A percentile compares a stretch with the other conserved stretches of the same genome.
Conservation (phyloP, 2,329 filamentous ascomycete species). For the Alternaria panax region DNA sequence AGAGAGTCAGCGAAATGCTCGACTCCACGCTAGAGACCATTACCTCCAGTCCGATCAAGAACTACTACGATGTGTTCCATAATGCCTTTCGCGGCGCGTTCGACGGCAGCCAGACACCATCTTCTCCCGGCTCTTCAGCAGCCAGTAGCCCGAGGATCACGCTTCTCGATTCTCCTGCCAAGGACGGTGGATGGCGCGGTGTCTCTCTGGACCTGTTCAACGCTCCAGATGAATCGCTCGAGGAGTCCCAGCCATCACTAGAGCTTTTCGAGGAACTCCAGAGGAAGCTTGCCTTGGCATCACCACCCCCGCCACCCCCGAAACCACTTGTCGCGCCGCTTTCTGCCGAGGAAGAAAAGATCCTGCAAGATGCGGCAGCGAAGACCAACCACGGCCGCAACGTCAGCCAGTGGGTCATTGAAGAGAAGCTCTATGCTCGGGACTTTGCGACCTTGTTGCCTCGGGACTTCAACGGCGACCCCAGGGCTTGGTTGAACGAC, state of each 20-base stretch:
- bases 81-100: conserved; percentile 10
- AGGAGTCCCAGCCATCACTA: conserved; percentile 28
- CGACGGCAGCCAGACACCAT: not conserved
- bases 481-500: conserved; percentile 76
- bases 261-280: conserved; percentile 32
- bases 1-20: conserved; percentile 32
- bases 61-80: conserved; percentile 13
- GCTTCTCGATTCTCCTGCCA: not conserved
- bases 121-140: not conserved
- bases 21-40: conserved; percentile 32
- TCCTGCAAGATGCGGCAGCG: conserved; percentile 21
- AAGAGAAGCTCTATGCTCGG: conserved; percentile 57
- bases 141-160: conserved; percentile 1
- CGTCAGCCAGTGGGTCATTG: conserved; percentile 17
- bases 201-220: conserved; percentile 22
- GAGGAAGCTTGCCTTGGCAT: conserved; percentile 19
- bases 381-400: conserved; percentile 27
- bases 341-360: conserved; percentile 20
- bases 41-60: conserved; percentile 16
- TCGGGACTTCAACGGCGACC: conserved; percentile 41
- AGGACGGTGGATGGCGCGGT: conserved; percentile 19
- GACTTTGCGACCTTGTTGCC: conserved; percentile 69
- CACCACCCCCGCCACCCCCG: conserved; percentile 15
- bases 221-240: conserved; percentile 25
- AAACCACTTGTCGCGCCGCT: conserved; percentile 32